Evolutionary conservation across 768 basidiomycete genomes (phyloP).

Genomic region (Lactifluus piperatus): DNA sequence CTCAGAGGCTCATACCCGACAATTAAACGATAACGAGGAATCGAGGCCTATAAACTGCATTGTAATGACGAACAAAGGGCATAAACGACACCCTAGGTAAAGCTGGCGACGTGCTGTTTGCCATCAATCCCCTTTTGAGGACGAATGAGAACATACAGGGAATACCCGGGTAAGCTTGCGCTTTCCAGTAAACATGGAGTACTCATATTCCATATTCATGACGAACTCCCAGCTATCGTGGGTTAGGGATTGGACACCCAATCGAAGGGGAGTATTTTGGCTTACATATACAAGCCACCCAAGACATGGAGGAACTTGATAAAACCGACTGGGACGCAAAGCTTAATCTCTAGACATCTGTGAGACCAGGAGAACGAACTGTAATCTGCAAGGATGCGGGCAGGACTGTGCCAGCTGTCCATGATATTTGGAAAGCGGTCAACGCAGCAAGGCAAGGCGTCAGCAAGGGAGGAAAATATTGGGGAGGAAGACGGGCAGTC

Average conservation of each 20-base stretch:
- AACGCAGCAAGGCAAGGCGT: background rate
- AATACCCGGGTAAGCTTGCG: conserved; percentile 2
- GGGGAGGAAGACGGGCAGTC: background rate
- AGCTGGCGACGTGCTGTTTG: background rate
- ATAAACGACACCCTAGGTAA: background rate
- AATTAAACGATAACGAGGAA: background rate
- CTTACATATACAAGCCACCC: conserved; percentile 12
- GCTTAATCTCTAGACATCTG: background rate
- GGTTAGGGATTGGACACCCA: too few species aligned
- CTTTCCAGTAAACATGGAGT: background rate
- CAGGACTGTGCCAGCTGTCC: background rate
- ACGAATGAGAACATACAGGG: background rate
- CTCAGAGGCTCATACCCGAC: background rate
- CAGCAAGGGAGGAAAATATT: too few species aligned
- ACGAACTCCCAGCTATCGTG: conserved; percentile 11
- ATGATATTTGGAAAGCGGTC: background rate
- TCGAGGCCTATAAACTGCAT: background rate
- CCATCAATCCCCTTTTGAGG: too few species aligned
- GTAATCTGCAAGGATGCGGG: background rate
- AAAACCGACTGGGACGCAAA: background rate
- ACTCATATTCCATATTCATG: background rate
- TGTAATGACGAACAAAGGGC: background rate
- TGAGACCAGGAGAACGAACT: background rate
- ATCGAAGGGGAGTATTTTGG: background rate
- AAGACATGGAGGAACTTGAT: conserved; percentile 1